A percentile compares a stretch with the other conserved stretches of the same genome.
These are phyloP conservation scores for Cryptosporidium xiaoi DNA, from an alignment of 169 alveolate species.

Conservation along the genomic window DNA sequence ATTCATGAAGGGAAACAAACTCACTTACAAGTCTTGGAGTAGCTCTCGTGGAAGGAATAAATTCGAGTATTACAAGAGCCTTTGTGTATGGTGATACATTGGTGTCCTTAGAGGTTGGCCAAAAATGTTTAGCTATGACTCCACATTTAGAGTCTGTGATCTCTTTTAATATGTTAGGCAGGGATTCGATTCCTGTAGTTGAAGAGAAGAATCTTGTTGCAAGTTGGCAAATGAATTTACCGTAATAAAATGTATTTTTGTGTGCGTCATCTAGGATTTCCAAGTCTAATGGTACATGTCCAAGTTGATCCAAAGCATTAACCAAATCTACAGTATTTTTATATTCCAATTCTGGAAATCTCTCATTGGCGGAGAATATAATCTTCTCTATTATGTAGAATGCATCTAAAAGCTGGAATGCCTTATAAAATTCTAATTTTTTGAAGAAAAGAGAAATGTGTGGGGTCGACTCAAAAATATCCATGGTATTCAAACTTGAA, in stretches of 20 bases:
- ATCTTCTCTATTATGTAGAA: not conserved
- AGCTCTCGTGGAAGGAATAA: not conserved
- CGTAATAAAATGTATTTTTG: not conserved
- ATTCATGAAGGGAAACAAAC: not conserved
- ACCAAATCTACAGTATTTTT: not conserved
- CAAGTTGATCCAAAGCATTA: not conserved
- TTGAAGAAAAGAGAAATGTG: not conserved
- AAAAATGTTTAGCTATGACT: slow-evolving; percentile 1
- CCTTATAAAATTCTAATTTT: slow-evolving; percentile 15
- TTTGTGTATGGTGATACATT: not conserved
- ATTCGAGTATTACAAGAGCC: not conserved
- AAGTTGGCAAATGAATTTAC: slow-evolving; percentile 1
- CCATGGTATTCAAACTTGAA: not conserved
- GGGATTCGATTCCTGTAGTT: not conserved
- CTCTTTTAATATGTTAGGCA: not conserved
- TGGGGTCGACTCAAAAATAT: not conserved
- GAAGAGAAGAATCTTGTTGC: not conserved
- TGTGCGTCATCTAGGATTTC: not conserved
- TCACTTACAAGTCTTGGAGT: slow-evolving; percentile 7
- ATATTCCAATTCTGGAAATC: not conserved
- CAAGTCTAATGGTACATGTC: not conserved
- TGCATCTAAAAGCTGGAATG: slow-evolving; percentile 19
- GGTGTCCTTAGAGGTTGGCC: slow-evolving; percentile 1
- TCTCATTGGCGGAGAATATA: not conserved
- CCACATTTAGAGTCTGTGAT: not conserved